phyloP scores from a whole-genome alignment of 768 basidiomycete genomes.

The Leccinum pellstonianum region DNA sequence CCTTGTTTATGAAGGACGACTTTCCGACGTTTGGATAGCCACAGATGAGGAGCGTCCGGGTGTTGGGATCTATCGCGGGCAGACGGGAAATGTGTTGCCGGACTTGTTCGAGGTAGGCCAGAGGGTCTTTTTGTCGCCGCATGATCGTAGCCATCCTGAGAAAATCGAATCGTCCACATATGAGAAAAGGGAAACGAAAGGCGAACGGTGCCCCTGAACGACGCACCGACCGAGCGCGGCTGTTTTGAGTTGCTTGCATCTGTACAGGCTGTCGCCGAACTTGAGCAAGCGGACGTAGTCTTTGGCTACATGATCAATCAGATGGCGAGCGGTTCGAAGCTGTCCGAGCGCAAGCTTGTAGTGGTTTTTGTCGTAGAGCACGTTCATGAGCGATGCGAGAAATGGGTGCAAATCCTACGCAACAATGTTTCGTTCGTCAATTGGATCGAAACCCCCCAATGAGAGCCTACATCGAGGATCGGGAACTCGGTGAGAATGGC shows the following conservation, averaged over 20 bases:
- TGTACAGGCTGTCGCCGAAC: slow-evolving; percentile 96
- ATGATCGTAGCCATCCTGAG: slow-evolving; percentile 96
- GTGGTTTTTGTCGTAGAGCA: slow-evolving; percentile 99
- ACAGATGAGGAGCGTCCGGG: slow-evolving; percentile 94
- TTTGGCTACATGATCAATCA: slow-evolving; percentile 96
- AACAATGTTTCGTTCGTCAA: slow-evolving; percentile 7
- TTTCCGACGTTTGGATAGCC: slow-evolving; percentile 99
- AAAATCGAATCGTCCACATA: neutral
- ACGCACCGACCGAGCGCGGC: slow-evolving; percentile 95
- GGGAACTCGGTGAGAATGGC: slow-evolving; percentile 96
- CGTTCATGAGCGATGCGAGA: slow-evolving; percentile 93
- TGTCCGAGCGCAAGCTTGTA: slow-evolving; percentile 99
- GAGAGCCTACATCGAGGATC: slow-evolving; percentile 81
- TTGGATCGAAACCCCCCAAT: neutral
- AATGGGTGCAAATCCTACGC: slow-evolving; percentile 90
- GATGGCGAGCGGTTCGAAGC: slow-evolving; percentile 90
- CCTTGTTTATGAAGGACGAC: slow-evolving; percentile 99
- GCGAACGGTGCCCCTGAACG: neutral
- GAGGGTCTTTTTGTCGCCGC: slow-evolving; percentile 96
- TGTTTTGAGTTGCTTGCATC: slow-evolving; percentile 97
- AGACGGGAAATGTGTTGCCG: slow-evolving; percentile 98
- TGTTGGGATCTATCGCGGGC: slow-evolving; percentile 97
- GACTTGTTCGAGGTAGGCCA: slow-evolving; percentile 98
- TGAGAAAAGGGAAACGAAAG: slow-evolving; percentile 1
- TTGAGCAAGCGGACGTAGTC: slow-evolving; percentile 96